phyloP scores from a whole-genome alignment of 495 filamentous ascomycete species.

The Aspergillus campestris region DNA sequence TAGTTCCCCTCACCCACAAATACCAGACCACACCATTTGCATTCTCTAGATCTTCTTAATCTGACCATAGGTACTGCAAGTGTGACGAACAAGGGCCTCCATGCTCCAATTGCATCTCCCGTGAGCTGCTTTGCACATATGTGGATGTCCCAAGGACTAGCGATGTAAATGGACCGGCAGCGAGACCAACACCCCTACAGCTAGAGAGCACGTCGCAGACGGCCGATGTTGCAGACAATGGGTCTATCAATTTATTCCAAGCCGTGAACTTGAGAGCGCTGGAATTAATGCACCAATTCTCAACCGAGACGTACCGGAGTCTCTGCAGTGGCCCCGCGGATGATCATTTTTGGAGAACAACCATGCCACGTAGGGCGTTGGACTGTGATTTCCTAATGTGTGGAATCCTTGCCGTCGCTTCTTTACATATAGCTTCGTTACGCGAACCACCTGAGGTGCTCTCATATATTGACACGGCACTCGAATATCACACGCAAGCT shows the following conservation, averaged over 20 bases:
- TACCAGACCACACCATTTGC: too few species aligned
- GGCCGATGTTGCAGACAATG: neutral
- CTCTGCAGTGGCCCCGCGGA: conserved; percentile 21
- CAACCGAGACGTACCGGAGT: conserved; percentile 31
- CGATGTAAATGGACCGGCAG: conserved; percentile 3
- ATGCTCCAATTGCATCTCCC: conserved; percentile 36
- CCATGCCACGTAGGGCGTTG: conserved; percentile 41
- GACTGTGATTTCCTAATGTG: conserved; percentile 46
- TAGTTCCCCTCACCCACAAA: neutral
- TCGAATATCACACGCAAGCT: conserved; percentile 42
- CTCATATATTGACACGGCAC: conserved; percentile 42
- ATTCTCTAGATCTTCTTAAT: neutral
- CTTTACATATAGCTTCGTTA: conserved; percentile 43
- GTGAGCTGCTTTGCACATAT: conserved; percentile 33
- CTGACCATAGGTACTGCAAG: conserved; percentile 16
- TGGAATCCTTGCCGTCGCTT: conserved; percentile 44
- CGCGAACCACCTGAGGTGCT: conserved; percentile 25
- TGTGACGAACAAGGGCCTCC: conserved; percentile 39
- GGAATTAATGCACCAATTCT: conserved; percentile 37
- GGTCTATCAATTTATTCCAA: conserved; percentile 3
- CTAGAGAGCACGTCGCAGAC: too few species aligned
- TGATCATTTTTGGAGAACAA: conserved; percentile 26
- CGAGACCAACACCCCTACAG: neutral
- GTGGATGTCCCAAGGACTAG: conserved; percentile 18
- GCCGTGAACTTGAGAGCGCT: conserved; percentile 23